These are phyloP conservation scores for Pistacia vera DNA, from an alignment of 345 rosid species.

Conservation along the genomic window DNA sequence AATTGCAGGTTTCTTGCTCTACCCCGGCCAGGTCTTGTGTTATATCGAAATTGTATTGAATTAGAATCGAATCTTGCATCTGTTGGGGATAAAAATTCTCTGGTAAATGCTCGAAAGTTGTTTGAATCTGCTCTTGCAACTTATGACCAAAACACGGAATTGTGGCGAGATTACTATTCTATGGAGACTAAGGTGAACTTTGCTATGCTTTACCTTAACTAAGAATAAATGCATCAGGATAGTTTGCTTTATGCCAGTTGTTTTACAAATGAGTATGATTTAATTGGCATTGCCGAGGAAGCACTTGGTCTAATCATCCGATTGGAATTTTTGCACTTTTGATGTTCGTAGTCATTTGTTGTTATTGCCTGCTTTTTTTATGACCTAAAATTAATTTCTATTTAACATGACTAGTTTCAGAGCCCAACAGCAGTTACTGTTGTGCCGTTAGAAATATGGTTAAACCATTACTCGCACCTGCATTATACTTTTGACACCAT, in stretches of 20 bases:
- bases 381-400: background rate
- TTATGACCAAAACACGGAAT: slow-evolving; percentile 55
- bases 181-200: slow-evolving; percentile 69
- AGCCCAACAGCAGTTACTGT: background rate
- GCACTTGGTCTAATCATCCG: background rate
- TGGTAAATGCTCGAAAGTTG: slow-evolving; percentile 60
- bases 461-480: background rate
- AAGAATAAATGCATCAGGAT: background rate
- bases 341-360: background rate
- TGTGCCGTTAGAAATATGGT: background rate
- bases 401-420: background rate
- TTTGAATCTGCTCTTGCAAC: slow-evolving; percentile 78
- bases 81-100: slow-evolving; percentile 55
- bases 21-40: slow-evolving; percentile 73
- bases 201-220: background rate
- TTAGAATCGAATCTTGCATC: slow-evolving; percentile 70
- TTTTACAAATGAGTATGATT: background rate
- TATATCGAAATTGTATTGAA: slow-evolving; percentile 74
- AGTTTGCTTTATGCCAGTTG: background rate
- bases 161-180: slow-evolving; percentile 78
- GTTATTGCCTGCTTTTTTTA: too few relatives aligned
- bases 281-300: background rate
- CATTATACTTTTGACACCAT: background rate
- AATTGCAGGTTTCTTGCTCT: slow-evolving; percentile 72
- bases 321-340: too few relatives aligned